These are phyloP conservation scores for Polyporus arcularius DNA, from an alignment of 768 basidiomycete genomes.

Conservation along the genomic window DNA sequence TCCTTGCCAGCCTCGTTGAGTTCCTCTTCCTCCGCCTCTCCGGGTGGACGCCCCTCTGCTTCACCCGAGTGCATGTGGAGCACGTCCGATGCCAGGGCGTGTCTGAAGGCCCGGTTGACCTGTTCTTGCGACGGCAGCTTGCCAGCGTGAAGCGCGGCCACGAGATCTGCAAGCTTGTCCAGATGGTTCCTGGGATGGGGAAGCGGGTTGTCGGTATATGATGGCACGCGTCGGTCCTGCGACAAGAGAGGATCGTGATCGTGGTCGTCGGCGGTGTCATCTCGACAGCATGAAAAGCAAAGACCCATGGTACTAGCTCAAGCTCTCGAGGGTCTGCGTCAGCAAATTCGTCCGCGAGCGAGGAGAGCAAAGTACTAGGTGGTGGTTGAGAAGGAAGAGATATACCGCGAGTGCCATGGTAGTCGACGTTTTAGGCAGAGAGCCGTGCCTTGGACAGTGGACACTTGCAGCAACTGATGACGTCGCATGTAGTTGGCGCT, in stretches of 20 bases:
- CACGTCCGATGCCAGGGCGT: constrained; percentile 16
- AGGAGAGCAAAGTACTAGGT: too few relatives aligned
- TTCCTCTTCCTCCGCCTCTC: background rate
- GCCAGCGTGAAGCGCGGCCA: constrained; percentile 25
- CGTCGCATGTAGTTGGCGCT: background rate
- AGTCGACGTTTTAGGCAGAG: too few relatives aligned
- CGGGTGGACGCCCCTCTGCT: background rate
- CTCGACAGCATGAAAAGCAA: constrained; percentile 24
- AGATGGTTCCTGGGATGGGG: constrained; percentile 16
- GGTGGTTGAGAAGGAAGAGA: too few relatives aligned
- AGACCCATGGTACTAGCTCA: constrained; percentile 17
- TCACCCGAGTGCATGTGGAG: background rate
- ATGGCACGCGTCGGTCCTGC: background rate
- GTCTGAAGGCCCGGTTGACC: constrained; percentile 15
- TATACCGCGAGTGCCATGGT: too few relatives aligned
- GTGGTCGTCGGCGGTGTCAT: background rate
- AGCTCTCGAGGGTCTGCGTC: too few relatives aligned
- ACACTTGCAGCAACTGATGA: background rate
- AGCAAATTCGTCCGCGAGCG: too few relatives aligned
- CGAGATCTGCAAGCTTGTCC: constrained; percentile 23
- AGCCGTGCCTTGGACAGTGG: too few relatives aligned
- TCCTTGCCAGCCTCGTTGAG: constrained; percentile 6
- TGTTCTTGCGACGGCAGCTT: constrained; percentile 31
- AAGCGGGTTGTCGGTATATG: background rate
- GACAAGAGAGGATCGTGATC: constrained; percentile 26